Evolutionary conservation across 2,329 filamentous ascomycete genomes (phyloP), one percentile per base, ranked within the genome.

Genomic region (Bipolaris sorokiniana): DNA sequence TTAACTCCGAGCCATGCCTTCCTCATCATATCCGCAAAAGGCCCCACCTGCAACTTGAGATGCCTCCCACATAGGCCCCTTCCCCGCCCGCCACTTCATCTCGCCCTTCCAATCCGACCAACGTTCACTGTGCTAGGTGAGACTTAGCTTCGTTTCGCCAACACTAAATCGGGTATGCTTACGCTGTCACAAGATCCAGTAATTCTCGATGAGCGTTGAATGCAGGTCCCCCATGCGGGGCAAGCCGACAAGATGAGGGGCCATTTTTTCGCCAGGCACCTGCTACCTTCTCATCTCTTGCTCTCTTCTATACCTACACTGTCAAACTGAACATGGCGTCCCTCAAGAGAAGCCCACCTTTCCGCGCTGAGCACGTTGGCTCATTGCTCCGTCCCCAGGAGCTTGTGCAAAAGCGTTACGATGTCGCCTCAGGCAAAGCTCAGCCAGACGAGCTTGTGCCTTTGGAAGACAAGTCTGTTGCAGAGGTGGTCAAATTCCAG

Each of bases 331-430:
- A 65, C 33, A 66, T 66, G 72, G 65, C 70, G 38, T 57, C 69
- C 37, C 65, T 66, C 37, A 75, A 74, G 60, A 69, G 71, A 69
- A 72, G 61, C 62, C 84, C 86, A 40, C 88, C 86, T 48, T 91
- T 90, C 77, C 84, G 89, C 70, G 88, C 88, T 58, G 89, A 91
- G 77, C 89, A 91, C 64, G 83, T 90, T 59, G 89, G 89, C 48
- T 90, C 88, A 13, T 80, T 91, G 31, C 83, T 91, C 56, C 86
- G 89, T 31, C 88, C 89, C 1, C 75, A 85, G 50, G 77, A 83
- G 49, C 82, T 91, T 23, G 80, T 89, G 13, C 79, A 85, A 45
- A 84, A 84, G 46, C 82, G 89, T 75, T 78, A 82, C 63, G 73
- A 83, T 71, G 75, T 82, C 57, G 71, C 72, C 18, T 72, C 70